phyloP scores from a whole-genome alignment of 2,329 filamentous ascomycete genomes.

The Beauveria medogensis region DNA sequence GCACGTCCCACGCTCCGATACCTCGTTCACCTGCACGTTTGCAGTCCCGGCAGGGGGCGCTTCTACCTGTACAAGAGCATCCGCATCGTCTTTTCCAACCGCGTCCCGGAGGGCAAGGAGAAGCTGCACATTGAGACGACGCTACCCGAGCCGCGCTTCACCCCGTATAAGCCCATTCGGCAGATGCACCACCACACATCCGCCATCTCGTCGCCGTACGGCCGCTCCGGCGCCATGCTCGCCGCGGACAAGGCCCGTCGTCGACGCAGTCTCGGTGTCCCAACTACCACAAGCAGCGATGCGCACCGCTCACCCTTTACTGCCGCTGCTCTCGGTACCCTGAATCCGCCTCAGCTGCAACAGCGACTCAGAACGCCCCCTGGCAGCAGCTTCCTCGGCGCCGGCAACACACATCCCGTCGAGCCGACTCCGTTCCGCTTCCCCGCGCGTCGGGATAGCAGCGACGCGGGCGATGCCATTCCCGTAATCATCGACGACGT shows the following conservation, averaged over 20 bases:
- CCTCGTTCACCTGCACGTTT: constrained; percentile 87
- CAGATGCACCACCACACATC: constrained; percentile 36
- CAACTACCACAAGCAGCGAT: constrained; percentile 27
- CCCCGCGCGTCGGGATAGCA: constrained; percentile 24
- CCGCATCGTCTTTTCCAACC: constrained; percentile 91
- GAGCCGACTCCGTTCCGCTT: constrained; percentile 46
- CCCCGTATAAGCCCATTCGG: constrained; percentile 65
- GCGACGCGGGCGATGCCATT: constrained; percentile 18
- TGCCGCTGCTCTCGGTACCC: constrained; percentile 13
- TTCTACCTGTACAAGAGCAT: constrained; percentile 90
- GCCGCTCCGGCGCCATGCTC: constrained; percentile 37
- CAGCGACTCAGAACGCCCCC: too few relatives aligned
- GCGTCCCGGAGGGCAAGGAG: constrained; percentile 92
- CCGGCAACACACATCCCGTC: constrained; percentile 29
- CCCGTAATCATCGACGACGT: constrained; percentile 5
- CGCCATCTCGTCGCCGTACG: constrained; percentile 12
- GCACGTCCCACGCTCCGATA: constrained; percentile 69
- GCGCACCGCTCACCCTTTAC: constrained; percentile 24
- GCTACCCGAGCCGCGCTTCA: constrained; percentile 78
- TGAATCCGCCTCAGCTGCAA: neutral
- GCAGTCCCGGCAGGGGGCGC: constrained; percentile 72
- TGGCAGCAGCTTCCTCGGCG: neutral
- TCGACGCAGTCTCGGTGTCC: constrained; percentile 48
- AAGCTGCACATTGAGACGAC: constrained; percentile 85
- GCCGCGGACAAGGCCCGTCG: constrained; percentile 52